These are phyloP conservation scores for Peziza echinospora DNA, from an alignment of 495 filamentous ascomycete genomes.

Conservation along the genomic window DNA sequence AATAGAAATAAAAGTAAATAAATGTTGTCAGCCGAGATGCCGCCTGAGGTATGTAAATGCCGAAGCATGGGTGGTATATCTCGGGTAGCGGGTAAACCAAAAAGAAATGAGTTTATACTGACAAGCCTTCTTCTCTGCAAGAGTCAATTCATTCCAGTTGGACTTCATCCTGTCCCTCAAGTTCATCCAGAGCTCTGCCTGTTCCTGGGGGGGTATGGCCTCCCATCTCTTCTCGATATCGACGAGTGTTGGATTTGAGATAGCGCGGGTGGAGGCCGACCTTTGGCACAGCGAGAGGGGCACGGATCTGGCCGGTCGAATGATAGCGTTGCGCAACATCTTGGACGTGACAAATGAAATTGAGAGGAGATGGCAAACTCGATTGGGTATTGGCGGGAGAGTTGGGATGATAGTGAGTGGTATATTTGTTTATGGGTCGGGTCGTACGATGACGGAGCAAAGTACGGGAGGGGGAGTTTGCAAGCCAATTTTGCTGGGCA, in stretches of 20 bases:
- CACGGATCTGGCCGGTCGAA: constrained; percentile 17
- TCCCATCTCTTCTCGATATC: constrained; percentile 99
- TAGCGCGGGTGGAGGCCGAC: constrained; percentile 56
- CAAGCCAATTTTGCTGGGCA: too few relatives aligned
- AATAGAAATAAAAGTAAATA: too few relatives aligned
- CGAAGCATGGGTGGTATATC: neutral
- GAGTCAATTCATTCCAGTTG: constrained; percentile 81
- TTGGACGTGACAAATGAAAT: too few relatives aligned
- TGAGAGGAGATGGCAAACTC: constrained; percentile 9
- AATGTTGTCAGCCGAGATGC: neutral
- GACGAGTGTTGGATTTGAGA: constrained; percentile 89
- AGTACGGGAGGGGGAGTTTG: too few relatives aligned
- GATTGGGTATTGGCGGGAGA: neutral
- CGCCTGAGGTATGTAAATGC: neutral
- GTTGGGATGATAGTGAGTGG: constrained; percentile 1
- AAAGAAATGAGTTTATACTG: constrained; percentile 25
- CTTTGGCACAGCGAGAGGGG: constrained; percentile 33
- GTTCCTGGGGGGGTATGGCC: constrained; percentile 85
- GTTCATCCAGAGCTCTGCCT: constrained; percentile 97
- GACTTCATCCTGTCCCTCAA: constrained; percentile 95
- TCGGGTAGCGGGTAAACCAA: neutral
- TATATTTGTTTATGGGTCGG: too few relatives aligned
- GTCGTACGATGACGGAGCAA: too few relatives aligned
- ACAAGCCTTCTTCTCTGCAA: constrained; percentile 98
- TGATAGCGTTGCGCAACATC: constrained; percentile 15